Conservation (phyloP, 1,284 basidiomycete species). For the Ganoderma sinense region DNA sequence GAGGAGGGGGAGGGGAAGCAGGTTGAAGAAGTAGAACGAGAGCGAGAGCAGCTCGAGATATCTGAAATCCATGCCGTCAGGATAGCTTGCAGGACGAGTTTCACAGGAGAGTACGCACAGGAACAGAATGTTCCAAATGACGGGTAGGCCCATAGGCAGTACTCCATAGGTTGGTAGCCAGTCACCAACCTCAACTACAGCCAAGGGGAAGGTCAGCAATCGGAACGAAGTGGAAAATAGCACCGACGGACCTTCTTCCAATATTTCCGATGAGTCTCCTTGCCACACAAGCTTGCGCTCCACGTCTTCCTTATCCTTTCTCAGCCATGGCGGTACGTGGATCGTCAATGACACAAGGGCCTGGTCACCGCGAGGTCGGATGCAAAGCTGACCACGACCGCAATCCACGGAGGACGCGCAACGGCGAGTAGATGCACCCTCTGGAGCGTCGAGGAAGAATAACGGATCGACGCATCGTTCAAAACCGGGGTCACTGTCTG, state of each 20-base stretch:
- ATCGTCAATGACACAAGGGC: constrained; percentile 57
- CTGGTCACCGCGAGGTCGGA: constrained; percentile 53
- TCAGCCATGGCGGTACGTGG: constrained; percentile 27
- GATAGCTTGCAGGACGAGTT: not conserved
- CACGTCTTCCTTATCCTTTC: not conserved
- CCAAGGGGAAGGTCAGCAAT: not conserved
- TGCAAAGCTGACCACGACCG: constrained; percentile 47
- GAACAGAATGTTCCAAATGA: constrained; percentile 47
- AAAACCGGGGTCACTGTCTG: constrained; percentile 23
- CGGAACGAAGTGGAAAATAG: not conserved
- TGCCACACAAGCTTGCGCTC: constrained; percentile 65
- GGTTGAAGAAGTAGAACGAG: constrained; percentile 77
- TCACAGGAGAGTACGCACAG: constrained; percentile 46
- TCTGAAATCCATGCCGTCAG: constrained; percentile 43
- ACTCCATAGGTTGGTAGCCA: constrained; percentile 53
- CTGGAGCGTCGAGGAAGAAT: constrained; percentile 48
- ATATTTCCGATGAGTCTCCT: constrained; percentile 70
- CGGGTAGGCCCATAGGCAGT: constrained; percentile 55
- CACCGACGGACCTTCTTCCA: constrained; percentile 64
- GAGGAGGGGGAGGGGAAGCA: constrained; percentile 67
- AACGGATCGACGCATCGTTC: constrained; percentile 64
- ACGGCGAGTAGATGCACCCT: constrained; percentile 38
- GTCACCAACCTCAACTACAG: constrained; percentile 60
- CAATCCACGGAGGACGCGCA: constrained; percentile 48
- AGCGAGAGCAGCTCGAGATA: constrained; percentile 69